Conservation (phyloP, 805 yeast genomes). For the Zygosaccharomyces kombuchaensis region DNA sequence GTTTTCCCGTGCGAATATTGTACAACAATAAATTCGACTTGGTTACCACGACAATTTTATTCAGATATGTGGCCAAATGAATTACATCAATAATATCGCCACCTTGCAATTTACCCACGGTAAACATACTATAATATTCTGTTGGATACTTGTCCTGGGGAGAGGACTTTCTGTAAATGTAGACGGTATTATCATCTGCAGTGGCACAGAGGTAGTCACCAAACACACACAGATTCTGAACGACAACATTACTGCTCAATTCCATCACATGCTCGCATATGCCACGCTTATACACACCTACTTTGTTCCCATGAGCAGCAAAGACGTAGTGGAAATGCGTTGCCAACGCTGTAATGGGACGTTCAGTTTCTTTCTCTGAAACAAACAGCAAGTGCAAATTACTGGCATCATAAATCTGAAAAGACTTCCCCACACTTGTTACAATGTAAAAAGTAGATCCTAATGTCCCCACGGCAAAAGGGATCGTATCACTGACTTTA, state of each 20-base stretch:
- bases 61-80: conserved; percentile 90
- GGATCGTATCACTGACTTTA: conserved; percentile 78
- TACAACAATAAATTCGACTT: conserved; percentile 53
- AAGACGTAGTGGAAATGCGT: conserved; percentile 83
- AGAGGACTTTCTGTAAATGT: conserved; percentile 49
- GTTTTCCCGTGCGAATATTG: conserved; percentile 75
- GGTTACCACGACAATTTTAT: conserved; percentile 84
- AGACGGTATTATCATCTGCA: conserved; percentile 42
- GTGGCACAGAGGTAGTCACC: conserved; percentile 73
- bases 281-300: conserved; percentile 84
- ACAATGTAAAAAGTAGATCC: conserved; percentile 86
- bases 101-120: conserved; percentile 49
- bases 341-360: conserved; percentile 63
- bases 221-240: conserved; percentile 56
- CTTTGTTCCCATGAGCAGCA: conserved; percentile 64
- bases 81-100: conserved; percentile 56
- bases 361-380: conserved; percentile 69
- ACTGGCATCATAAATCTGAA: conserved; percentile 91
- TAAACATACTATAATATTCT: conserved; percentile 64
- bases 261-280: conserved; percentile 41
- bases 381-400: conserved; percentile 81
- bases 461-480: conserved; percentile 82
- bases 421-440: conserved; percentile 83
- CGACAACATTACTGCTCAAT: conserved; percentile 35
- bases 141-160: conserved; percentile 42